phyloP scores from a whole-genome alignment of 2,329 filamentous ascomycete genomes.

The Ceratocystis smalleyi region DNA sequence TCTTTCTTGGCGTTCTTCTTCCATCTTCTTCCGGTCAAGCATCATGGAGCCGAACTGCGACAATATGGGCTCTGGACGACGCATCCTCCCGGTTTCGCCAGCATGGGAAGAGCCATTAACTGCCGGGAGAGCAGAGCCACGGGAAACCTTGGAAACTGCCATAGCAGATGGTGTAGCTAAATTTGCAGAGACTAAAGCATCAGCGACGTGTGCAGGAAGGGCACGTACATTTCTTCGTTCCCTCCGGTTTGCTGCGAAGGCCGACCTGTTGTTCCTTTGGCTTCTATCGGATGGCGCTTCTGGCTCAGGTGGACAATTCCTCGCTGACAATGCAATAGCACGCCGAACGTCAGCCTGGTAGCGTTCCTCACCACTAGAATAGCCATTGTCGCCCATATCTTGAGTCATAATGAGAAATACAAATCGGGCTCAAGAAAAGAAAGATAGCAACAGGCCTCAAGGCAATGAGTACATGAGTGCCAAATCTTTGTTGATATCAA shows the following conservation, averaged over 20 bases:
- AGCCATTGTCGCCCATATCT: constrained; percentile 15
- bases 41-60: constrained; percentile 29
- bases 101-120: neutral
- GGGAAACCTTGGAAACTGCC: constrained; percentile 8
- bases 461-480: neutral
- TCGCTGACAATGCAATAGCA: constrained; percentile 45
- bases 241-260: neutral
- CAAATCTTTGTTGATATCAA: neutral
- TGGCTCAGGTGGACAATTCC: constrained; percentile 19
- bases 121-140: neutral
- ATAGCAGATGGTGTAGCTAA: constrained; percentile 14
- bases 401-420: no score
- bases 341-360: constrained; percentile 45
- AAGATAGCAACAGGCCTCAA: neutral
- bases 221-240: neutral
- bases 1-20: constrained; percentile 63
- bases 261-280: neutral
- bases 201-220: constrained; percentile 9
- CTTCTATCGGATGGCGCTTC: constrained; percentile 12
- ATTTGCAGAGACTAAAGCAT: constrained; percentile 12
- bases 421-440: neutral
- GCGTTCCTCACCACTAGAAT: constrained; percentile 25
- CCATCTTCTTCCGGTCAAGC: constrained; percentile 69
- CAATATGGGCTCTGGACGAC: neutral
- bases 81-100: neutral